Evolutionary conservation across 2,329 filamentous ascomycete species (phyloP), one percentile per base, ranked within the genome.

Genomic region (Penicillium sp.): DNA sequence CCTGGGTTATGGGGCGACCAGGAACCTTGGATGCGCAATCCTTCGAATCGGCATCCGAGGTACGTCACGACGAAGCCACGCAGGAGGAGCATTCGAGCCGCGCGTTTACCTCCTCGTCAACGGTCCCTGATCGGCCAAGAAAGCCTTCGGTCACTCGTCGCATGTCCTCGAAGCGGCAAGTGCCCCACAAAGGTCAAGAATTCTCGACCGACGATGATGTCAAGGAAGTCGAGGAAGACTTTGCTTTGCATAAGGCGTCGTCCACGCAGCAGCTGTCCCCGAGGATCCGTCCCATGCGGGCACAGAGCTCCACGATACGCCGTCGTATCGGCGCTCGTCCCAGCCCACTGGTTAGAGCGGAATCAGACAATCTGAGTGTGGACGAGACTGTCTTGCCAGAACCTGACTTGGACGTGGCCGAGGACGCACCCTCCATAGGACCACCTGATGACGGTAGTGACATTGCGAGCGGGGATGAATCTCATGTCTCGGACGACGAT

Each of bases 121-220:
- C 81, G 70, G 67, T 68, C 25, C 68, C 76, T 4, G 74, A 75
- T 57, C 76, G 84, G 64, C 82, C 87, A 14, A 88, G 86, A 73
- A 96, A 94, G 74, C 92, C 92, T 17, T 78, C 84, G 11, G 85
- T 94, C 75, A 75, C 85, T 59, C 88, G 91, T 67, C 88, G 92
- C 62, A 83, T 88, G 59, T 94, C 91, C 1, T 92, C 91, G 25
- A 90, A 85, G 62, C 76, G 79, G 54, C 83, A 86, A 69, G 87
- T 87, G 42, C 92, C 92, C 2, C 87, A 94, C 72, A 89, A 91
- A 55, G 91, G 93, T 34, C 90, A 90, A 63, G 83, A 94, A 61
- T 98, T 96, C 78, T 97, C 93, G 0, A 91, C 91, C 50, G 93
- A 98, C 72, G 94, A 98, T 74, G 92, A 92, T 71, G 82, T 88